Conservation (phyloP, 2,329 filamentous ascomycete genomes). For the Fusarium irregulare region DNA sequence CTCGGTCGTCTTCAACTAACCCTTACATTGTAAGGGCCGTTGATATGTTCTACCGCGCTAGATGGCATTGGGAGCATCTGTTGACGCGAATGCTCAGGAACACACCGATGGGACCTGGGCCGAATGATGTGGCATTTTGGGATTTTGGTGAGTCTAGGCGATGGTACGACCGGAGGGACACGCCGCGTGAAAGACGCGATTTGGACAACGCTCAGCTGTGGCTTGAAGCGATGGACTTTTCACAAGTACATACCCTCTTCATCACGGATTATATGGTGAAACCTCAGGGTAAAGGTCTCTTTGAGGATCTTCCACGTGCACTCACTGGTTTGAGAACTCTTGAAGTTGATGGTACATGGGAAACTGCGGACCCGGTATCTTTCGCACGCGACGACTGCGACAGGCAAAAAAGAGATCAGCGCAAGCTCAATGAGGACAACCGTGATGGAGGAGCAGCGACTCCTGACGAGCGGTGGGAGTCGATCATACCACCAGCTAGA, state of each 20-base stretch:
- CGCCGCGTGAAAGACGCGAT: neutral
- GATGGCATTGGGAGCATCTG: neutral
- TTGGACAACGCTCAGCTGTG: constrained; percentile 23
- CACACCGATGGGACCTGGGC: too few relatives aligned
- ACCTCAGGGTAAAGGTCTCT: neutral
- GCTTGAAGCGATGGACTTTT: constrained; percentile 35
- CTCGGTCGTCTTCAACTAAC: constrained; percentile 6
- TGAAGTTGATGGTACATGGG: neutral
- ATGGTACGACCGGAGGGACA: constrained; percentile 7
- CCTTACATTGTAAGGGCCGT: neutral
- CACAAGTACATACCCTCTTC: constrained; percentile 11
- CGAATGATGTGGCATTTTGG: too few relatives aligned
- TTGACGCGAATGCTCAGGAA: too few relatives aligned
- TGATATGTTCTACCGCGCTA: constrained; percentile 2
- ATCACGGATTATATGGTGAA: neutral
- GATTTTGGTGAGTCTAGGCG: too few relatives aligned
- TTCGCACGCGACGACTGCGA: too few relatives aligned
- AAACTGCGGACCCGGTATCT: rapidly evolving
- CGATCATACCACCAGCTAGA: neutral
- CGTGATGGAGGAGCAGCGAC: neutral
- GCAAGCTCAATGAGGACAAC: too few relatives aligned
- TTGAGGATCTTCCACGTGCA: neutral
- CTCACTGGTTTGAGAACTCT: constrained; percentile 7
- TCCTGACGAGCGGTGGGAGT: neutral
- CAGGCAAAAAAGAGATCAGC: too few relatives aligned